These are phyloP conservation scores for Hamigera avellanea DNA, from an alignment of 495 filamentous ascomycete species.

Conservation along the genomic window DNA sequence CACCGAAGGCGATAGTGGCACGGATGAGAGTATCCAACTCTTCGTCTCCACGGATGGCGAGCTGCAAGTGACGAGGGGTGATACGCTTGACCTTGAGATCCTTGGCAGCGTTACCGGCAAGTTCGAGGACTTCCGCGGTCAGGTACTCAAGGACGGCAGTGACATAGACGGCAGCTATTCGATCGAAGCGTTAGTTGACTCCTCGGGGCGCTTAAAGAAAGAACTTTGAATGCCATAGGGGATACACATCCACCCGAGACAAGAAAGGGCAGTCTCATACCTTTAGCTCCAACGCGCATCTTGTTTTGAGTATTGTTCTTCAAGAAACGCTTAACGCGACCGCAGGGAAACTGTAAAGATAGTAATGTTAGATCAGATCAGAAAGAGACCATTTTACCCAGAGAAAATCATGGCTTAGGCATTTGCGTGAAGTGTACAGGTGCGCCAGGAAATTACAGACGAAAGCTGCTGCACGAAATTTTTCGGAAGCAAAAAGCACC, in stretches of 20 bases:
- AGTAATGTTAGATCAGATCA: neutral
- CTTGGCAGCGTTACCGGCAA: constrained; percentile 97
- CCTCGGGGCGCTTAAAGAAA: neutral
- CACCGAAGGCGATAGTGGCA: constrained; percentile 95
- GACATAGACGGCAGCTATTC: constrained; percentile 82
- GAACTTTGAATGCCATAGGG: too few relatives aligned
- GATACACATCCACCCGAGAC: neutral
- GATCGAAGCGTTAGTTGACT: constrained; percentile 7
- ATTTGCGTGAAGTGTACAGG: too few relatives aligned
- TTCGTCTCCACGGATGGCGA: constrained; percentile 97
- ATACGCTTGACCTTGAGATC: constrained; percentile 99
- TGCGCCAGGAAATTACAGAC: too few relatives aligned
- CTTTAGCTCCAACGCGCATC: constrained; percentile 98
- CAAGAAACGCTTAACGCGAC: constrained; percentile 98
- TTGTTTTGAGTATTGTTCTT: constrained; percentile 99
- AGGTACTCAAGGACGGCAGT: constrained; percentile 97
- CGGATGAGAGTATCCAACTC: constrained; percentile 96
- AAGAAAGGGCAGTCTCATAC: constrained; percentile 18
- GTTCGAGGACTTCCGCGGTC: constrained; percentile 95
- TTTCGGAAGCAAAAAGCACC: too few relatives aligned
- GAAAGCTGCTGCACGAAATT: too few relatives aligned
- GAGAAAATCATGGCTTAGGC: neutral
- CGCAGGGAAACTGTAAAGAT: constrained; percentile 83
- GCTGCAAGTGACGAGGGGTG: constrained; percentile 93
- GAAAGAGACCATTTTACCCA: neutral